phyloP scores from a whole-genome alignment of 139 green algal species.

The Pleodorina starrii region DNA sequence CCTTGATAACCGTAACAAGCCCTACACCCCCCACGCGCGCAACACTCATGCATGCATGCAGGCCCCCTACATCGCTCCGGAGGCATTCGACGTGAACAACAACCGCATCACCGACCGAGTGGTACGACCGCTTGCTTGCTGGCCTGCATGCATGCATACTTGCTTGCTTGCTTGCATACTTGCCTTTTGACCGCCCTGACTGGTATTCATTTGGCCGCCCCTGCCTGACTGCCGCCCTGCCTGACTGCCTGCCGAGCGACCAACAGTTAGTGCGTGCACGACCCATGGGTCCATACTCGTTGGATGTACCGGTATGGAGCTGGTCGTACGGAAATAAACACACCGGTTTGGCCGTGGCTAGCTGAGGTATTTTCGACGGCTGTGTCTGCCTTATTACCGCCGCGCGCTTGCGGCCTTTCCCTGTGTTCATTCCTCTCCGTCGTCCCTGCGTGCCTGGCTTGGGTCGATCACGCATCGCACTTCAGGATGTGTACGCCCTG shows the following conservation, averaged over 20 bases:
- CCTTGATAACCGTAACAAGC: neutral
- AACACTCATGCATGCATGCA: neutral
- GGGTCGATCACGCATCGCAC: no score
- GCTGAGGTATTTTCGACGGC: neutral
- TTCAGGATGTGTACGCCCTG: conserved; percentile 11
- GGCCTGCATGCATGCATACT: neutral
- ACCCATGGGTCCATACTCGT: neutral
- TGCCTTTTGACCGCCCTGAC: neutral
- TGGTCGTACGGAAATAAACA: neutral
- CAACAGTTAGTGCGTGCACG: neutral
- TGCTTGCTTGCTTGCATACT: no score
- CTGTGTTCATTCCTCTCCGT: neutral
- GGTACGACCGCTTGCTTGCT: neutral
- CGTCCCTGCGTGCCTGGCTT: neutral
- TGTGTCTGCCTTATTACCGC: neutral
- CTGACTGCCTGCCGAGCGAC: neutral
- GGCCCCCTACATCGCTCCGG: conserved; percentile 13
- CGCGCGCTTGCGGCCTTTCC: neutral
- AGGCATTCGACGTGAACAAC: neutral
- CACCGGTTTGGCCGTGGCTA: neutral
- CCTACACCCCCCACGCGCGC: no score
- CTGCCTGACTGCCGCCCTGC: neutral
- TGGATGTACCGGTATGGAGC: neutral
- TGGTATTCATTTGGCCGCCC: no score
- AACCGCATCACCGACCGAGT: conserved; percentile 11